Evolutionary conservation across 139 green algal genomes (phyloP).

Genomic region (Chlamydomonas applanata): DNA sequence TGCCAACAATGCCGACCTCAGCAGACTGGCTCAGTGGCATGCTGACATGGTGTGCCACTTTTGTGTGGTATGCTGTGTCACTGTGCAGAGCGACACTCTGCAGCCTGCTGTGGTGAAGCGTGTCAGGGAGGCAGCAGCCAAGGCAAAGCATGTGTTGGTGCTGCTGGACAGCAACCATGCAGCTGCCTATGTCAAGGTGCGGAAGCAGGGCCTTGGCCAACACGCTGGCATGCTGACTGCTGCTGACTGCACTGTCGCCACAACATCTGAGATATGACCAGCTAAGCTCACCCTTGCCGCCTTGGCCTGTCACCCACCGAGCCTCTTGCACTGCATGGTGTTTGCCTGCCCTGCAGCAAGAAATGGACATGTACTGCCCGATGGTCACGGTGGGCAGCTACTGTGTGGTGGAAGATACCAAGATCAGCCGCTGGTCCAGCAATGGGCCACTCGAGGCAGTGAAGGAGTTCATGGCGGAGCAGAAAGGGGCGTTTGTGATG

Average conservation of each 20-base stretch:
- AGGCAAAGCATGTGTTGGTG: conserved; percentile 29
- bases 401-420: conserved; percentile 52
- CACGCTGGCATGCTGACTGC: too few relatives aligned
- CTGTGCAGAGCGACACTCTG: too few relatives aligned
- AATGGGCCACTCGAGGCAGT: conserved; percentile 7
- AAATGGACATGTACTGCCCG: conserved; percentile 33
- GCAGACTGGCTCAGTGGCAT: not conserved
- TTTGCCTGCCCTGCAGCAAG: conserved; percentile 7
- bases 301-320: too few relatives aligned
- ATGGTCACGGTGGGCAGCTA: conserved; percentile 39
- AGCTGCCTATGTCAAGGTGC: conserved; percentile 32
- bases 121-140: not conserved
- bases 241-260: too few relatives aligned
- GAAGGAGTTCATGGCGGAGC: not conserved
- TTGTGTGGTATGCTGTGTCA: too few relatives aligned
- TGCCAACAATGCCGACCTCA: not conserved
- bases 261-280: too few relatives aligned
- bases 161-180: conserved; percentile 44
- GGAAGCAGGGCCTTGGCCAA: not conserved
- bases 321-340: too few relatives aligned
- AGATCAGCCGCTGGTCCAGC: conserved; percentile 32
- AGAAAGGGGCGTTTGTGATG: conserved; percentile 13
- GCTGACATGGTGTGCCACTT: too few relatives aligned
- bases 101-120: too few relatives aligned
- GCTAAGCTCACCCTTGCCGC: too few relatives aligned